Evolutionary conservation across 495 filamentous ascomycete genomes (phyloP).

Genomic region (Mytilinidion resinicola): DNA sequence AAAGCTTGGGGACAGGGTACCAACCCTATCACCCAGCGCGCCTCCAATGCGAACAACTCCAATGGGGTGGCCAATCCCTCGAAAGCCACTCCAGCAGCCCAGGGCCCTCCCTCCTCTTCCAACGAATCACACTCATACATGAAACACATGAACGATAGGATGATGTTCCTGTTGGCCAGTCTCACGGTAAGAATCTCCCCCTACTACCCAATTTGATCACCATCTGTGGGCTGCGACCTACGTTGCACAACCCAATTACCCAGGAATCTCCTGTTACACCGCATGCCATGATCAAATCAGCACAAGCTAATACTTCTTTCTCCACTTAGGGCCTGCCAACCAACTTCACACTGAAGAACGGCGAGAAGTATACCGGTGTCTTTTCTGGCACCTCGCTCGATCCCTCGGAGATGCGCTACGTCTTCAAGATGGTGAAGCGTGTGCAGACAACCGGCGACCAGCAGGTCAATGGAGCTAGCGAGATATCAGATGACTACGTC

Average conservation of each 20-base stretch:
- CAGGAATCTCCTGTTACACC: neutral
- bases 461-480: constrained; percentile 51
- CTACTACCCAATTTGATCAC: too few species aligned
- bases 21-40: constrained; percentile 59
- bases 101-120: constrained; percentile 29
- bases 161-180: constrained; percentile 56
- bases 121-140: constrained; percentile 54
- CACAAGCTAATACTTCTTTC: constrained; percentile 18
- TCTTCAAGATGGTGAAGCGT: constrained; percentile 78
- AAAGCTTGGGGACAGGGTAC: constrained; percentile 59
- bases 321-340: constrained; percentile 57
- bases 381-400: constrained; percentile 57
- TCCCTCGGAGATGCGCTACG: constrained; percentile 53
- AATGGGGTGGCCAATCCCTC: constrained; percentile 48
- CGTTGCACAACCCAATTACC: neutral
- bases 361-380: constrained; percentile 68
- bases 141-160: constrained; percentile 58
- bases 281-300: neutral
- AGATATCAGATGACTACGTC: constrained; percentile 48
- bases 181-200: constrained; percentile 50
- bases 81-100: constrained; percentile 21
- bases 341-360: constrained; percentile 60
- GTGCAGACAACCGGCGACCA: constrained; percentile 46
- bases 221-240: too few species aligned
- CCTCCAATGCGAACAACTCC: constrained; percentile 42